A percentile compares a stretch with the other conserved stretches of the same genome.
These are phyloP conservation scores for Jatropha multifida DNA, from an alignment of 441 rosid species.

Conservation along the genomic window DNA sequence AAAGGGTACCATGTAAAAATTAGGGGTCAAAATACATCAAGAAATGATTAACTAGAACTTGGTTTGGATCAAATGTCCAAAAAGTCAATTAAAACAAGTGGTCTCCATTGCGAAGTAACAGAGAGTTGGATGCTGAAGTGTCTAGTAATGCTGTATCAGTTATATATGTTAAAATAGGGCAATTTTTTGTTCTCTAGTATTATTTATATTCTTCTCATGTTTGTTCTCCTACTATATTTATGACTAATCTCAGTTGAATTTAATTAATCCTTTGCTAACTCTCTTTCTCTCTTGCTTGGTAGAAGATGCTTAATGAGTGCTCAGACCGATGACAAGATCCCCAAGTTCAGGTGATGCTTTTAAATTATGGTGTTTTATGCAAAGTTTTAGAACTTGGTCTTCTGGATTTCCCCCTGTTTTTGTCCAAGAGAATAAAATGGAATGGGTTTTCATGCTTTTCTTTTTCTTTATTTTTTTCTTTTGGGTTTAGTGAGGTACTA, in stretches of 20 bases:
- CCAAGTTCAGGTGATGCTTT: constrained; percentile 25
- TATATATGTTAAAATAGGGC: background rate
- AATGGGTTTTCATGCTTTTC: too few relatives aligned
- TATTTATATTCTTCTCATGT: background rate
- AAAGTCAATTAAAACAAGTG: background rate
- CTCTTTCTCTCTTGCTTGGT: background rate
- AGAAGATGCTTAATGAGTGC: constrained; percentile 23
- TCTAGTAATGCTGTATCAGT: background rate
- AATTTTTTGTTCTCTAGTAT: background rate
- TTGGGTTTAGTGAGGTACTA: background rate
- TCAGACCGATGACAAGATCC: background rate
- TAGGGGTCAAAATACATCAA: background rate
- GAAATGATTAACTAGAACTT: background rate
- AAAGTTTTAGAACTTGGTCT: background rate
- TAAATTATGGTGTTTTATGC: background rate
- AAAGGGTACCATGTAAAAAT: background rate
- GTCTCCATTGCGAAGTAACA: too few relatives aligned
- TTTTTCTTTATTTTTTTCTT: background rate
- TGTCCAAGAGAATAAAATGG: background rate
- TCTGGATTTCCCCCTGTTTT: background rate
- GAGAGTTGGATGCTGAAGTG: background rate
- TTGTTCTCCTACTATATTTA: background rate
- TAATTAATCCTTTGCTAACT: background rate
- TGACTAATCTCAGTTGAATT: background rate
- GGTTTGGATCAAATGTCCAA: background rate